Percentiles rank a stretch among this genome's conserved stretches.
Evolutionary conservation across 352 stramenopile species (phyloP).

Genomic region (Globisporangium cystogenes): DNA sequence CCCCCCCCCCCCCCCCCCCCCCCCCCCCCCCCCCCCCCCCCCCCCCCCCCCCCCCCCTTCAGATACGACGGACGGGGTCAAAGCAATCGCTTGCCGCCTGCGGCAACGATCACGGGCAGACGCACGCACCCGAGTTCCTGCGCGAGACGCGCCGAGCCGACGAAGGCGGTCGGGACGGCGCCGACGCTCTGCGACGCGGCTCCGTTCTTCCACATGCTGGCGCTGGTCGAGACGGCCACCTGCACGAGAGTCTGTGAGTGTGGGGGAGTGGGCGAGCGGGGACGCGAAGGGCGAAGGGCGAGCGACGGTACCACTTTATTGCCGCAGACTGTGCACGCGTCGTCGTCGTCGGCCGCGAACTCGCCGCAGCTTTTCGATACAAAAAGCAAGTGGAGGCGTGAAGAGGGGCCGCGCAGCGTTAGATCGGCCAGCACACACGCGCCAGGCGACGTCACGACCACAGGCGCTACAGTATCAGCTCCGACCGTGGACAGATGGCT

Average conservation of each 20-base stretch:
- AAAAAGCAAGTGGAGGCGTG: neutral
- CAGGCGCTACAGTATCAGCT: neutral
- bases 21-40: no score
- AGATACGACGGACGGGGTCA: no score
- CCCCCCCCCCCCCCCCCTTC: no score
- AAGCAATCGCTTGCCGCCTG: no score
- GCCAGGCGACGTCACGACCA: neutral
- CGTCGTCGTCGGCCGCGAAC: slow-evolving; percentile 32
- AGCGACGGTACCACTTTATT: slow-evolving; percentile 42
- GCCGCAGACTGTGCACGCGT: slow-evolving; percentile 56
- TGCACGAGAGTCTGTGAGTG: slow-evolving; percentile 6
- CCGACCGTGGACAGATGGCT: slow-evolving; percentile 38
- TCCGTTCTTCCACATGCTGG: slow-evolving; percentile 45
- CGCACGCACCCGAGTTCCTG: slow-evolving; percentile 15
- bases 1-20: no score
- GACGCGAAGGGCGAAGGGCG: neutral
- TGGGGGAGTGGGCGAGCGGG: neutral
- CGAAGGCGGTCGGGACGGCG: slow-evolving; percentile 65
- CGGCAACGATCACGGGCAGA: no score
- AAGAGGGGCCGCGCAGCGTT: neutral
- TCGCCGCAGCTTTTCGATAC: slow-evolving; percentile 58
- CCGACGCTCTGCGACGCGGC: slow-evolving; percentile 27
- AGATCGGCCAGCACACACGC: no score
- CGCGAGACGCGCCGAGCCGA: neutral
- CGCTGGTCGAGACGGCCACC: slow-evolving; percentile 26